Conservation (phyloP, 2,329 filamentous ascomycete species). For the Alternaria triticimaculans region DNA sequence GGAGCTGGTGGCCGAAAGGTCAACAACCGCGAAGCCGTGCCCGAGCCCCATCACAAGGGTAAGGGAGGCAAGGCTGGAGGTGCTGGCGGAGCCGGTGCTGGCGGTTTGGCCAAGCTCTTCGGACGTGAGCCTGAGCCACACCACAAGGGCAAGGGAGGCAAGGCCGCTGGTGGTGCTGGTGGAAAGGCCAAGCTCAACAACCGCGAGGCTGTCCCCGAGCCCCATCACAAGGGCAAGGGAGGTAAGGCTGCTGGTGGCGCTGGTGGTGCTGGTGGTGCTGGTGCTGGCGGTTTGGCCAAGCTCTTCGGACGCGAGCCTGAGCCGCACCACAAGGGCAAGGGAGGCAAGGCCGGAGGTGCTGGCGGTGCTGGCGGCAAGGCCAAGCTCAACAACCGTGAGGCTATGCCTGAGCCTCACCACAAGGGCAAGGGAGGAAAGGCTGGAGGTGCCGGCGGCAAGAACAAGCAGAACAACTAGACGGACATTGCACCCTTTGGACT, state of each 20-base stretch:
- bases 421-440: slow-evolving; percentile 21
- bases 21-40: not conserved
- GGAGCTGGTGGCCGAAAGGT: not conserved
- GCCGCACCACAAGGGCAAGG: slow-evolving; percentile 12
- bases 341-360: not conserved
- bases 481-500: not conserved
- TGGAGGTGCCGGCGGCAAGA: not conserved
- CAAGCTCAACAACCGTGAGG: not conserved
- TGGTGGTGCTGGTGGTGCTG: not conserved
- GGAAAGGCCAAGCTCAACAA: not conserved
- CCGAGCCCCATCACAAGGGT: slow-evolving; percentile 17
- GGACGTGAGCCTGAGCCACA: not conserved
- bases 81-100: not conserved
- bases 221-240: slow-evolving; percentile 21
- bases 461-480: not conserved
- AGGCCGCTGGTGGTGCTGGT: not conserved
- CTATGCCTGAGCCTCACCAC: slow-evolving; percentile 11
- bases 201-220: slow-evolving; percentile 1
- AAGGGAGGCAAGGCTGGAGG: slow-evolving; percentile 13
- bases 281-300: not conserved
- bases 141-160: slow-evolving; percentile 14
- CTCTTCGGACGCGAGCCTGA: not conserved
- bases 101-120: not conserved
- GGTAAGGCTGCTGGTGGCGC: slow-evolving; percentile 6
- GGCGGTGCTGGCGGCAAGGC: not conserved